Evolutionary conservation across 495 filamentous ascomycete genomes (phyloP), one percentile per base, ranked within the genome.

Genomic region (Talaromyces liani): DNA sequence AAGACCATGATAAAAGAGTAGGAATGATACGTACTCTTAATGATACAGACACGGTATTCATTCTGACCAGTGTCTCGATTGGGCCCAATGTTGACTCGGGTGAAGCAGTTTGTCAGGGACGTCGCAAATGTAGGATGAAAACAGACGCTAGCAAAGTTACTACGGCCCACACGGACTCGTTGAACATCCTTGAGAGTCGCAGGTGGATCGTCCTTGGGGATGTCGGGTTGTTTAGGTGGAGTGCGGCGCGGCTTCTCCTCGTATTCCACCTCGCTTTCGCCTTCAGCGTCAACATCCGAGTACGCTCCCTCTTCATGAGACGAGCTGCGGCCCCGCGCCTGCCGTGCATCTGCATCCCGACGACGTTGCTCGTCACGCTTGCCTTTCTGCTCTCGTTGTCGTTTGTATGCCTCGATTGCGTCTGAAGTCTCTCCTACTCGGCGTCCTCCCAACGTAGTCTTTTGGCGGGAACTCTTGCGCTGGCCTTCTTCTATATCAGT

Each of bases 101-200:
- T 86, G 72, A 88, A 97, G 74, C 91, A 94, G 56, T 85, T 84
- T 41, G 81, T 84, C 63, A 97, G 87, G 31, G 87, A 83, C 34
- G 91, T 82, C 18, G 92, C 88, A 62, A 99, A 96, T 10, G 87
- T 88, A 22, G 94, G 94, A 65, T 90, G 91, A 78, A 94, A 97
- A 78, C 91, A 95, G 49, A 96, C 87, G 69, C 90, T 84, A 5
- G 87, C 87, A 67, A 98, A 92, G 67, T 89, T 88, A 64, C 78
- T 85, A 36, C 95, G 84, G 22, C 93, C 91, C 63, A 98, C 80
- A 63, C 90, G 86, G 64, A 90, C 82, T 56, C 89, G 86, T 67
- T 97, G 88, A 65, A 95, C 82, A 69, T 98, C 92, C 2, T 81
- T 77, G n/a, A 96, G 79, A 10, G 87, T 85, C 12, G 89, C 86